Conservation (phyloP, 768 basidiomycete species). For the Suillus occidentalis region DNA sequence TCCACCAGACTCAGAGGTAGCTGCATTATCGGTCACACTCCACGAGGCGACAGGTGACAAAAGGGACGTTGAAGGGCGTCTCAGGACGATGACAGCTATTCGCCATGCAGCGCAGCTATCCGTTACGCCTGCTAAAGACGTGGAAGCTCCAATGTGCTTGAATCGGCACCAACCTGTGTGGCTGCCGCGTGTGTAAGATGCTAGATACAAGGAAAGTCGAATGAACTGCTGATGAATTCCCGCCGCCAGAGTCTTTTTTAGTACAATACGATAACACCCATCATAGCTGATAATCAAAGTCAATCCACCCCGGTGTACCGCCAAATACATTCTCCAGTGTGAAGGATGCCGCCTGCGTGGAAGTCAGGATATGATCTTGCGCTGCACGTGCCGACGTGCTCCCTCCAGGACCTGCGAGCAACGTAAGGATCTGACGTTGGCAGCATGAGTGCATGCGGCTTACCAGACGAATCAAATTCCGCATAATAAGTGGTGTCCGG, state of each 20-base stretch:
- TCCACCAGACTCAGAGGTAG: conserved; percentile 41
- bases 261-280: neutral
- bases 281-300: conserved; percentile 45
- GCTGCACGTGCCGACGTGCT: conserved; percentile 45
- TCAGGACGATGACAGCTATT: conserved; percentile 40
- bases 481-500: conserved; percentile 59
- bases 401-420: conserved; percentile 47
- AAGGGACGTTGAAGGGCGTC: conserved; percentile 11
- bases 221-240: neutral
- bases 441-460: conserved; percentile 3
- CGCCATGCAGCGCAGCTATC: conserved; percentile 46
- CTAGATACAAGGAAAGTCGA: neutral
- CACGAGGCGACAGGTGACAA: conserved; percentile 18
- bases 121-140: conserved; percentile 42
- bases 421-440: neutral
- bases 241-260: neutral
- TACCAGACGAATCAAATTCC: conserved; percentile 54
- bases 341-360: conserved; percentile 25
- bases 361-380: conserved; percentile 47
- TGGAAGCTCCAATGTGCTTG: conserved; percentile 35
- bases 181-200: neutral
- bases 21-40: conserved; percentile 31
- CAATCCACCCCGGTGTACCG: conserved; percentile 55
- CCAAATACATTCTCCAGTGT: conserved; percentile 52
- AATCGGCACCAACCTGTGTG: conserved; percentile 30